Conservation (phyloP, 768 basidiomycete genomes). For the Butyriboletus loyo region DNA sequence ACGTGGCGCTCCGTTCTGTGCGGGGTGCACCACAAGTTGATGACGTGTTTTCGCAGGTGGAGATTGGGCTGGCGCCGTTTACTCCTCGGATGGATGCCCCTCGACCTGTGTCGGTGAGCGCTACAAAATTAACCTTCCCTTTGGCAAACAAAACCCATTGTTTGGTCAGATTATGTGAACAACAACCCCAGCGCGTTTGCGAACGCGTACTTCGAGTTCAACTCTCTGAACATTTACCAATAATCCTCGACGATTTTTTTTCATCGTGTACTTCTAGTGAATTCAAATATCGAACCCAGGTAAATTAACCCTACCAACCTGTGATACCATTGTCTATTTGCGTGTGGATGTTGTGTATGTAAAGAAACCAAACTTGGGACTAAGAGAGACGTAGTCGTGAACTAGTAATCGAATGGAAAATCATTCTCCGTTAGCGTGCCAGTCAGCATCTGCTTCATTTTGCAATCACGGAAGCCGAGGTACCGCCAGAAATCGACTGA, state of each 20-base stretch:
- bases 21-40: background rate
- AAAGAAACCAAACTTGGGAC: background rate
- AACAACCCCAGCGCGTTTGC: slow-evolving; percentile 23
- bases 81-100: slow-evolving; percentile 22
- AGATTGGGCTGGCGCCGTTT: slow-evolving; percentile 27
- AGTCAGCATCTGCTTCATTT: background rate
- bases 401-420: background rate
- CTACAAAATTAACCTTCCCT: background rate
- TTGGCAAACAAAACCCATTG: slow-evolving; percentile 25
- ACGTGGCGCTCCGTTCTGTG: background rate
- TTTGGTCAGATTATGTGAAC: slow-evolving; percentile 48
- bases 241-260: background rate
- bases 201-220: slow-evolving; percentile 24
- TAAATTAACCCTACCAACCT: background rate
- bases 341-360: background rate
- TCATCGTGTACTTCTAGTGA: background rate
- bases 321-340: background rate
- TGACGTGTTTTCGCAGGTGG: slow-evolving; percentile 18
- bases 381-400: no score
- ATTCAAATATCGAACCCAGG: background rate
- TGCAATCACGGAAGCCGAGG: background rate
- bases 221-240: slow-evolving; percentile 21
- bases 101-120: slow-evolving; percentile 26
- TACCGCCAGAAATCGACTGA: background rate
- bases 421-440: background rate